Conservation (phyloP, 352 stramenopile genomes). For the Thraustotheca clavata region DNA sequence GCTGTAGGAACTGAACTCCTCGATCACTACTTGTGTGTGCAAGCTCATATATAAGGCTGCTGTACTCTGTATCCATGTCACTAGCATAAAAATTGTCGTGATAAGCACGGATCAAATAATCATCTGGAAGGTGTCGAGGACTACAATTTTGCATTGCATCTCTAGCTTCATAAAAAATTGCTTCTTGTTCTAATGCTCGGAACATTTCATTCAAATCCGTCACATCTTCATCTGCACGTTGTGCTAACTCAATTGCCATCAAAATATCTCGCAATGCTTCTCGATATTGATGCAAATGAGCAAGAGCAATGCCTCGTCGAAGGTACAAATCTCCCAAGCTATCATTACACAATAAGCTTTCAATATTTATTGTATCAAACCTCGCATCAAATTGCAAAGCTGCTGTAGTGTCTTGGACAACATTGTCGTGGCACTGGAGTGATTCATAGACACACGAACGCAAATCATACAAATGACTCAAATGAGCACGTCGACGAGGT, state of each 20-base stretch:
- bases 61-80: not conserved
- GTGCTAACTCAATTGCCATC: not conserved
- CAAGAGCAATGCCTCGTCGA: not conserved
- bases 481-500: not conserved
- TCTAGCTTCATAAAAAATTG: not conserved
- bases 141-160: not conserved
- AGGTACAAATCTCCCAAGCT: not conserved
- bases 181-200: not conserved
- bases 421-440: not conserved
- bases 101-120: not conserved
- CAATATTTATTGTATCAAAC: not conserved
- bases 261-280: not conserved
- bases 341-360: not conserved
- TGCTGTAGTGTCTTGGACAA: not conserved
- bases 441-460: not conserved
- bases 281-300: not conserved
- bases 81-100: not conserved
- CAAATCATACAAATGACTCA: not conserved
- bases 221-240: not conserved
- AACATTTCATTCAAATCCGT: not conserved
- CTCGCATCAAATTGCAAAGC: not conserved
- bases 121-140: not conserved
- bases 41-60: too few relatives aligned
- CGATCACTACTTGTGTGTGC: too few relatives aligned
- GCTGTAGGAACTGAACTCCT: not conserved